Evolutionary conservation across 352 stramenopile species (phyloP).

Genomic region (Pilasporangium apinafurcum): DNA sequence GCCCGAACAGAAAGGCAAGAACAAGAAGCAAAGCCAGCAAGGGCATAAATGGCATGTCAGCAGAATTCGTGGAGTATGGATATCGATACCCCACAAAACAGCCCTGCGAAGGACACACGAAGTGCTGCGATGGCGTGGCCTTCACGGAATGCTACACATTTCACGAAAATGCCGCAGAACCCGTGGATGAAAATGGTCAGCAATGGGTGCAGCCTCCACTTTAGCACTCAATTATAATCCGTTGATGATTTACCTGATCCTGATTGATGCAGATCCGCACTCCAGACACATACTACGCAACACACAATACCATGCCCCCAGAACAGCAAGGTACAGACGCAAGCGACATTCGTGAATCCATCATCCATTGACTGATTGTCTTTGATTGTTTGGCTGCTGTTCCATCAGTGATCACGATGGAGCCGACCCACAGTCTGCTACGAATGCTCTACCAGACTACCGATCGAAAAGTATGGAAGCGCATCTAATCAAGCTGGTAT

Average conservation of each 20-base stretch:
- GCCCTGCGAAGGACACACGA: neutral
- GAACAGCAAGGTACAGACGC: slow-evolving; percentile 52
- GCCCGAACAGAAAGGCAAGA: too few relatives aligned
- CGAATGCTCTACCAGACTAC: slow-evolving; percentile 38
- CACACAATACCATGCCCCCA: slow-evolving; percentile 60
- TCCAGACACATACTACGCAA: slow-evolving; percentile 54
- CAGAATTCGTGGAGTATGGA: slow-evolving; percentile 2
- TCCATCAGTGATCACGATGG: slow-evolving; percentile 40
- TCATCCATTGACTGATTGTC: neutral
- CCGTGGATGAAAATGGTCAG: slow-evolving; percentile 33
- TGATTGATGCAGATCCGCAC: slow-evolving; percentile 36
- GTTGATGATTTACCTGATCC: neutral
- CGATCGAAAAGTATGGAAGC: slow-evolving; percentile 46
- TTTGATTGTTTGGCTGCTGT: neutral
- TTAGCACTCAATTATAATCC: neutral
- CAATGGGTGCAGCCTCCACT: neutral
- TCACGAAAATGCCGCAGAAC: slow-evolving; percentile 22
- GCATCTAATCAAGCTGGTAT: neutral
- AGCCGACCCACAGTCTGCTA: slow-evolving; percentile 30
- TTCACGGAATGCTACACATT: slow-evolving; percentile 25
- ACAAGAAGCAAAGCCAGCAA: too few relatives aligned
- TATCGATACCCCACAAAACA: slow-evolving; percentile 3
- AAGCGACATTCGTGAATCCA: too few relatives aligned
- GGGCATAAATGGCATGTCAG: too few relatives aligned
- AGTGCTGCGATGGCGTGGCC: slow-evolving; percentile 14